Base-by-base conservation (phyloP, 306 rosid genomes). In the Quercus variabilis region DNA sequence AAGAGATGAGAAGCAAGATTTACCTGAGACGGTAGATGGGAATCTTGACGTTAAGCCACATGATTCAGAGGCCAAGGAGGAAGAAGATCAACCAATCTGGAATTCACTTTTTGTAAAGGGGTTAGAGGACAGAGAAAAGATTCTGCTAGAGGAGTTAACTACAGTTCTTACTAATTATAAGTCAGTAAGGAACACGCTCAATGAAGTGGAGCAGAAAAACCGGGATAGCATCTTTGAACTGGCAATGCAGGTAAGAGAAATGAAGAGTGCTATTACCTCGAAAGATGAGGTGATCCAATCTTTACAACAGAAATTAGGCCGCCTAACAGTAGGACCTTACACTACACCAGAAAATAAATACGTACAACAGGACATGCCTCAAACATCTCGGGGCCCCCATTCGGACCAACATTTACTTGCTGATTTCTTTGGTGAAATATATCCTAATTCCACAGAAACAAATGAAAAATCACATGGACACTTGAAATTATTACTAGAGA, bases 111-210 rank as follows among this genome's bases (percentile, higher is more conserved):
- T 92, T 77, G 75, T 79, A 15, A 87, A 81, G 81, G 97, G 88
- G 60, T 79, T 87, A 78, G 97, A 90, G 78, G 96, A 90, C 25
- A 91, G 92, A 83, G 98, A 95, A 67, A 90, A 84, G 74, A 75
- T 83, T 83, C 71, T 88, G 30, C 79, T 90, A 65, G 94, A 90
- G 13, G 98, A 95, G 85, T 91, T 88, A 75, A 86, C 91, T 49
- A 85, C 96, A 72, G 90, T 93, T 73, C 84, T 91, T 31, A 83
- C 74, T 72, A 89, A 93, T 86, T 93, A 89, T 60, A 92, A 90
- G 73, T 92, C 87, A 23, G 94, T 83, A 64, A 87, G 80, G 79
- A 88, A 28, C 83, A 90, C 87, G 87, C 92, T 96, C 14, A 77
- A 76, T 41, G 88, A 91, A 52, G 84, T 79, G 38, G 97, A 89